These are phyloP conservation scores for Thielaviopsis musarum DNA, from an alignment of 2,329 filamentous ascomycete species.

Conservation along the genomic window DNA sequence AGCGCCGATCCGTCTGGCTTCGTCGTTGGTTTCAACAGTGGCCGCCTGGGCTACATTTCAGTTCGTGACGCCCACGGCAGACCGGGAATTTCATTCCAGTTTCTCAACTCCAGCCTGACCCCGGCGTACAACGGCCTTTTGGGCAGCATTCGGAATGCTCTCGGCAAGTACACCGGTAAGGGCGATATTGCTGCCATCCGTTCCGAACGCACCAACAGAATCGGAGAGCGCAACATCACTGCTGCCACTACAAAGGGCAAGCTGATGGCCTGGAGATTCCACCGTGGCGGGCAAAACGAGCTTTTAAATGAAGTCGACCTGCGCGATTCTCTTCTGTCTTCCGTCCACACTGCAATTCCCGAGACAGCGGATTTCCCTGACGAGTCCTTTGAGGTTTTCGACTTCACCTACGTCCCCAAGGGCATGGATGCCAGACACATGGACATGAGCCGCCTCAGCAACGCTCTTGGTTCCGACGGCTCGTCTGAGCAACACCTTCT, in stretches of 20 bases:
- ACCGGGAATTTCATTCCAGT: slow-evolving; percentile 61
- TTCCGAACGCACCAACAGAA: slow-evolving; percentile 51
- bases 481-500: slow-evolving; percentile 41
- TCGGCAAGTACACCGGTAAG: slow-evolving; percentile 52
- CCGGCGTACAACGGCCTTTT: slow-evolving; percentile 50
- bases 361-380: slow-evolving; percentile 30
- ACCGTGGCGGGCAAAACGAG: slow-evolving; percentile 70
- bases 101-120: slow-evolving; percentile 47
- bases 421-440: slow-evolving; percentile 32
- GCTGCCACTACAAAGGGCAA: slow-evolving; percentile 62
- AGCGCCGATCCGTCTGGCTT: slow-evolving; percentile 79
- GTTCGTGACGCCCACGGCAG: slow-evolving; percentile 77
- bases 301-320: slow-evolving; percentile 56
- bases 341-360: slow-evolving; percentile 39
- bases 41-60: slow-evolving; percentile 71
- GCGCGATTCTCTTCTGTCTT: slow-evolving; percentile 43
- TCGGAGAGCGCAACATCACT: slow-evolving; percentile 73
- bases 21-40: slow-evolving; percentile 68
- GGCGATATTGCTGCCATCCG: slow-evolving; percentile 69
- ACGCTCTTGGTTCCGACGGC: slow-evolving; percentile 32
- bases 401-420: slow-evolving; percentile 55
- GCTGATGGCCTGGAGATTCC: slow-evolving; percentile 74
- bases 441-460: slow-evolving; percentile 33
- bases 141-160: slow-evolving; percentile 60
- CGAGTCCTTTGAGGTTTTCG: slow-evolving; percentile 55